Base-by-base conservation (phyloP, 2,329 filamentous ascomycete genomes). In the Cladosporium phlei region DNA sequence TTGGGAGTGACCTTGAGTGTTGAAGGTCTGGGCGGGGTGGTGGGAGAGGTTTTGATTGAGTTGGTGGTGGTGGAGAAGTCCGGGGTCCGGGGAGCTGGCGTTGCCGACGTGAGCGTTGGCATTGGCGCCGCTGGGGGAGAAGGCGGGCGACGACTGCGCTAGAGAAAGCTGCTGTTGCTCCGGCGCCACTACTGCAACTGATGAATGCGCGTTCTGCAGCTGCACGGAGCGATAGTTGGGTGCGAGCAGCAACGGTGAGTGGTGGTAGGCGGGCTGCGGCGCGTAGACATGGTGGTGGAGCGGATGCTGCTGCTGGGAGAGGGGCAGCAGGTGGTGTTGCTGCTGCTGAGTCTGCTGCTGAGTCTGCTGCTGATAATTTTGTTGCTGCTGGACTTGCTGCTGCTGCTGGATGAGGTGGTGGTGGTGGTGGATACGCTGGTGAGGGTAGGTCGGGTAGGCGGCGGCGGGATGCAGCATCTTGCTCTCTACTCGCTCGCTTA, bases 141-240 rank as follows among this genome's bases (percentile, higher is more conserved):
- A 29, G 22, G 42, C 42, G 22, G 42, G 42, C 32, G 42, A 37
- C 24, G 37, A 19, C 11, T 46, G 44, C 37, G 45, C 45, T 47
- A 47, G 20, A 27, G 45, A 33, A 30, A 38, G 45, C 38, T 35
- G 32, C 24, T 45, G 42, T 22, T 47, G 44, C 29, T 40, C 29
- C 11, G 29, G 22, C 37, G 45, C 22, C 16, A 28, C 19, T 33
- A 38, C 35, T 33, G 43, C 19, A n/a, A n/a, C n/a, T 14, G 29
- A 43, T 25, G 39, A 29, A 52, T 46, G 39, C 28, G 39, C 38
- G 32, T 32, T 39, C 62, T 63, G 63, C 64, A 16, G 19, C 28
- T 61, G 64, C 56, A 62, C 54, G 51, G 59, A 54, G 54, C 59
- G 59, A 52, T 67, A 68, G 53, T 59, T 62, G 59, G 66, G 63